Evolutionary conservation across 1,284 basidiomycete species (phyloP).

Genomic region (Singerocomus inundabilis): DNA sequence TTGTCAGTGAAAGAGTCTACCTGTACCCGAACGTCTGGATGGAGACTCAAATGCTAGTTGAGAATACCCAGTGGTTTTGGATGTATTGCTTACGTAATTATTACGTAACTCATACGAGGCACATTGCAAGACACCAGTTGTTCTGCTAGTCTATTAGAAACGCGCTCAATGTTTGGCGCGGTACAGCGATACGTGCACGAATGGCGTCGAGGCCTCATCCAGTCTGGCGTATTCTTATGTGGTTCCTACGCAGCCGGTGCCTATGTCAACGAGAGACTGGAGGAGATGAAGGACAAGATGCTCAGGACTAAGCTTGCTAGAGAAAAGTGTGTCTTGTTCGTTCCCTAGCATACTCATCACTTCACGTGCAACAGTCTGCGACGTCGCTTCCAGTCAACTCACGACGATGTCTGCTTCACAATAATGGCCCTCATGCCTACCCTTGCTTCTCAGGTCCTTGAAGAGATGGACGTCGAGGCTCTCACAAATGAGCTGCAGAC

Average conservation of each 20-base stretch:
- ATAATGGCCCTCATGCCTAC: conserved; percentile 79
- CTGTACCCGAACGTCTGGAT: no score
- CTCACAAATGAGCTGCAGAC: conserved; percentile 68
- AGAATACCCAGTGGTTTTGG: no score
- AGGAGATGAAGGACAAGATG: conserved; percentile 69
- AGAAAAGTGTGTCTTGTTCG: conserved; percentile 61
- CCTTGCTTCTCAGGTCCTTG: conserved; percentile 68
- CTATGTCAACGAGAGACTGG: conserved; percentile 66
- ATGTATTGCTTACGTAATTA: no score
- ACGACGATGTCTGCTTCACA: conserved; percentile 81
- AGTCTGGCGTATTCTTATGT: conserved; percentile 50
- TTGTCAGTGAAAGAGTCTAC: no score
- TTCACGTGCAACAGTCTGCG: conserved; percentile 52
- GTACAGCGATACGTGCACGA: conserved; percentile 49
- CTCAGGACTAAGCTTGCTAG: conserved; percentile 64
- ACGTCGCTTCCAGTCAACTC: conserved; percentile 77
- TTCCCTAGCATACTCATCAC: conserved; percentile 3
- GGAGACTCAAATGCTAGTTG: no score
- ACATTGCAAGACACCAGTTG: not conserved
- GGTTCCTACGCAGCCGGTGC: conserved; percentile 66
- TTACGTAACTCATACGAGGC: no score
- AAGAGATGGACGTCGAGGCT: conserved; percentile 80
- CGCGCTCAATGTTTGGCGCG: conserved; percentile 37
- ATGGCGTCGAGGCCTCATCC: conserved; percentile 44
- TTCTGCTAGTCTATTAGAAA: not conserved